Evolutionary conservation across 2,329 filamentous ascomycete species (phyloP), one percentile per base, ranked within the genome.

Genomic region (Claviceps fusiformis): DNA sequence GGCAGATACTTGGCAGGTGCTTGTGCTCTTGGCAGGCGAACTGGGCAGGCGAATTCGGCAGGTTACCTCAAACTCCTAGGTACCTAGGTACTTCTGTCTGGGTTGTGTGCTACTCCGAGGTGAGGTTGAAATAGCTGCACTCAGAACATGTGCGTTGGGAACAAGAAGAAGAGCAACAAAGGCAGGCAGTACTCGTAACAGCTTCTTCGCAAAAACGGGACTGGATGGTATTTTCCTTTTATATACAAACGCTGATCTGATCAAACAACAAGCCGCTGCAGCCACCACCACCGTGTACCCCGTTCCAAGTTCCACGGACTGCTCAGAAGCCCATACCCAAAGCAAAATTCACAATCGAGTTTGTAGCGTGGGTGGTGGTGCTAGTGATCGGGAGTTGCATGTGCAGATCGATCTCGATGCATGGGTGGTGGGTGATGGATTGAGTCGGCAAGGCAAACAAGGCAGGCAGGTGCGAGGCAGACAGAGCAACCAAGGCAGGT

Each of bases 351-450:
- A 41, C 39, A 41, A 41, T 41, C 39, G 39, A 45, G 43, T n/a
- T 19, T 10, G 43, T 45, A 15, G 43, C 8, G 2, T 24, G 43
- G 43, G 8, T 43, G 41, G 31, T 17, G 47, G 29, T 15, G 50
- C 41, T 47, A 24, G 19, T 57, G 53, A 57, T 57, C 56, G 54
- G 50, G 52, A 46, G 52, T 31, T 47, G 51, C 2, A 51, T 52
- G 51, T 43, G 48, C 37, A 44, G 54, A 57, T 57, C 56, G 56
- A 57, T 57, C 56, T 55, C 53, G 46, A 55, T 55, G 50, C 44
- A 45, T 11, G 19, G 27, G 37, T 43, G 44, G 35, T n/a, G 27
- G 17, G 13, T 15, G 37, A 27, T n/a, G 24, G 37, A 24, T 3
- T 19, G 19, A 19, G 19, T 1, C 19, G 19, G 19, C 19, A 19